Percentiles rank a stretch among this genome's conserved stretches.
phyloP scores from a whole-genome alignment of 371 early-diverging fungal genomes.

The Apophysomyces ossiformis region DNA sequence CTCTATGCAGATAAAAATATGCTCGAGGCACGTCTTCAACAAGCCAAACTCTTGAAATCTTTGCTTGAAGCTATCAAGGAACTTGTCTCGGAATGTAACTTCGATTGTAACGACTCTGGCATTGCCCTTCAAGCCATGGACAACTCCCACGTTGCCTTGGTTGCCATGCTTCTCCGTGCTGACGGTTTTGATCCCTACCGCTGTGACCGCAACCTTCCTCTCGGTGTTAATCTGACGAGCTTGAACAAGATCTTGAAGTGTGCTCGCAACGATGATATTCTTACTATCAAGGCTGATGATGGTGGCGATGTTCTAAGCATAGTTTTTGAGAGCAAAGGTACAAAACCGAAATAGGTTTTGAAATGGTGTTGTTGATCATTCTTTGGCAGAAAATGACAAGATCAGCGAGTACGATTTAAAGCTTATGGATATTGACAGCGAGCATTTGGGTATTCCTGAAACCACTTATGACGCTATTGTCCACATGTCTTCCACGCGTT shows the following conservation, averaged over 20 bases:
- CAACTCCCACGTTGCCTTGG: slow-evolving; percentile 96
- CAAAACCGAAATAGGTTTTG: neutral
- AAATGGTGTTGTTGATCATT: neutral
- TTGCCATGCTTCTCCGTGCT: slow-evolving; percentile 84
- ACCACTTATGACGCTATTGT: slow-evolving; percentile 91
- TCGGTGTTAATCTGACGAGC: slow-evolving; percentile 89
- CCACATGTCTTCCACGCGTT: slow-evolving; percentile 88
- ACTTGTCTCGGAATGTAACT: slow-evolving; percentile 96
- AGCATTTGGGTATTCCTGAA: slow-evolving; percentile 96
- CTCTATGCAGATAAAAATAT: slow-evolving; percentile 32
- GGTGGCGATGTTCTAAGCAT: slow-evolving; percentile 82
- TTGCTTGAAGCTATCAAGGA: slow-evolving; percentile 97
- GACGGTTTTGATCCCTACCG: slow-evolving; percentile 96
- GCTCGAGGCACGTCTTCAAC: slow-evolving; percentile 81
- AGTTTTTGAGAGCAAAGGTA: slow-evolving; percentile 83
- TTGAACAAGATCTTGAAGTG: slow-evolving; percentile 95
- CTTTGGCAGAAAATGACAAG: slow-evolving; percentile 74
- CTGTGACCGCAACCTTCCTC: slow-evolving; percentile 90
- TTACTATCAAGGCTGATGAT: slow-evolving; percentile 92
- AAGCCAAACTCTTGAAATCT: slow-evolving; percentile 86
- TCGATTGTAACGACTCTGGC: slow-evolving; percentile 96
- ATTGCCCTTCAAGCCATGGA: slow-evolving; percentile 99
- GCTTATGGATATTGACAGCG: slow-evolving; percentile 96
- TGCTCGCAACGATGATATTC: slow-evolving; percentile 90
- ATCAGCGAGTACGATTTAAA: slow-evolving; percentile 94